These are phyloP conservation scores for Hygrocybe coccinea DNA, from an alignment of 768 basidiomycete species.

Conservation along the genomic window DNA sequence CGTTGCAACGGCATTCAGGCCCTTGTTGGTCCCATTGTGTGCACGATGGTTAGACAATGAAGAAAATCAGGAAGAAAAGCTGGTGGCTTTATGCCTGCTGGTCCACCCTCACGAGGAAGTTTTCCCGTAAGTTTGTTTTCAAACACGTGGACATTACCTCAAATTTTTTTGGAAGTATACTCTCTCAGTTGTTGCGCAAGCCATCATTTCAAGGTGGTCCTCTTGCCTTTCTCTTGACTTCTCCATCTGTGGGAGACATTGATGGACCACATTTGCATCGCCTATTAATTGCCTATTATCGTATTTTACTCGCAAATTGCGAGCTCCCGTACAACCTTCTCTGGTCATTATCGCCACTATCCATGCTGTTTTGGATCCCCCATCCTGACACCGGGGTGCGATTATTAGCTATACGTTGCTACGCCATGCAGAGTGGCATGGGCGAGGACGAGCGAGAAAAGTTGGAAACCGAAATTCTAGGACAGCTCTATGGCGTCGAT, in stretches of 20 bases:
- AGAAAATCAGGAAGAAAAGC: slow-evolving; percentile 44
- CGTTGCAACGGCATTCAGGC: slow-evolving; percentile 66
- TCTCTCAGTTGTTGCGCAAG: slow-evolving; percentile 47
- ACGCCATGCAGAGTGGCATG: slow-evolving; percentile 72
- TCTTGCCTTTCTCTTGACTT: slow-evolving; percentile 41
- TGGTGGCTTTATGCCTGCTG: slow-evolving; percentile 57
- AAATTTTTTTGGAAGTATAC: slow-evolving; percentile 40
- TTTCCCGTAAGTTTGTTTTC: slow-evolving; percentile 52
- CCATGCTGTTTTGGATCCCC: slow-evolving; percentile 39
- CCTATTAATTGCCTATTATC: slow-evolving; percentile 74
- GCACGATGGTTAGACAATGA: slow-evolving; percentile 72
- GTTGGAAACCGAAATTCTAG: slow-evolving; percentile 58
- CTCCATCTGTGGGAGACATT: slow-evolving; percentile 27
- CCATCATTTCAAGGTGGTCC: slow-evolving; percentile 49
- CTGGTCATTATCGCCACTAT: slow-evolving; percentile 62
- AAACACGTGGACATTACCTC: slow-evolving; percentile 7
- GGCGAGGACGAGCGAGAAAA: slow-evolving; percentile 68
- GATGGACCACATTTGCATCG: slow-evolving; percentile 54
- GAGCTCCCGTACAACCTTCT: slow-evolving; percentile 54
- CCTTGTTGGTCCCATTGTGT: slow-evolving; percentile 73
- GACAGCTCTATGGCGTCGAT: slow-evolving; percentile 54
- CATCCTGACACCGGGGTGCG: slow-evolving; percentile 56
- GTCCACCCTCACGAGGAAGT: slow-evolving; percentile 68
- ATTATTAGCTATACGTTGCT: slow-evolving; percentile 71
- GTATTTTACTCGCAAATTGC: slow-evolving; percentile 71